Evolutionary conservation across 140 eudicot species (phyloP).

Genomic region (Stevia rebaudiana): DNA sequence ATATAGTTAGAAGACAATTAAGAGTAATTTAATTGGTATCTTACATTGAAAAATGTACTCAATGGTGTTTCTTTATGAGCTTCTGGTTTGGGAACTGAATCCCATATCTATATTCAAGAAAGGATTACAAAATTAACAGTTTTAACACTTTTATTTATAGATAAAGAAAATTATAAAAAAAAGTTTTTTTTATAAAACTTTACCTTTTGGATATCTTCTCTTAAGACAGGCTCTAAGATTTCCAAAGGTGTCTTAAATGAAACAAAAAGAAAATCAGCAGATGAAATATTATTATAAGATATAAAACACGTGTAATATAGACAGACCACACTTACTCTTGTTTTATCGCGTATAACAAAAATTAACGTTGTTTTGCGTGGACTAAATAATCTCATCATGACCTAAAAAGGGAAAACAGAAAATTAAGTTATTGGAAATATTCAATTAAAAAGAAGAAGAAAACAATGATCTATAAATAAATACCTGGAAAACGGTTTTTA

Average conservation of each 20-base stretch:
- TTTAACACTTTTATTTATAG: not conserved
- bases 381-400: constrained; percentile 90
- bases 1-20: not conserved
- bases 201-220: too few relatives aligned
- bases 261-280: constrained; percentile 17
- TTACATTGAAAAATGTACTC: constrained; percentile 83
- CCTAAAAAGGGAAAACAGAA: constrained; percentile 39
- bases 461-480: not conserved
- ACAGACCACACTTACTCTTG: constrained; percentile 53
- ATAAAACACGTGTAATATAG: constrained; percentile 22
- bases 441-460: not conserved
- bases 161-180: too few relatives aligned
- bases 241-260: constrained; percentile 68
- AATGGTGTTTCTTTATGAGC: constrained; percentile 85
- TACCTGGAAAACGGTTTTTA: constrained; percentile 95
- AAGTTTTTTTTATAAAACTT: constrained; percentile 73
- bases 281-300: constrained; percentile 2
- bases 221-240: constrained; percentile 76
- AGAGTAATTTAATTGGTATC: constrained; percentile 1
- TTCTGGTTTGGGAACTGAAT: constrained; percentile 92
- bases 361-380: constrained; percentile 86
- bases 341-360: constrained; percentile 89
- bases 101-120: constrained; percentile 82
- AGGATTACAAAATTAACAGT: not conserved
- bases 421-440: constrained; percentile 1